These are phyloP conservation scores for Wickerhamiella cacticola DNA, from an alignment of 805 yeast species.

Conservation along the genomic window DNA sequence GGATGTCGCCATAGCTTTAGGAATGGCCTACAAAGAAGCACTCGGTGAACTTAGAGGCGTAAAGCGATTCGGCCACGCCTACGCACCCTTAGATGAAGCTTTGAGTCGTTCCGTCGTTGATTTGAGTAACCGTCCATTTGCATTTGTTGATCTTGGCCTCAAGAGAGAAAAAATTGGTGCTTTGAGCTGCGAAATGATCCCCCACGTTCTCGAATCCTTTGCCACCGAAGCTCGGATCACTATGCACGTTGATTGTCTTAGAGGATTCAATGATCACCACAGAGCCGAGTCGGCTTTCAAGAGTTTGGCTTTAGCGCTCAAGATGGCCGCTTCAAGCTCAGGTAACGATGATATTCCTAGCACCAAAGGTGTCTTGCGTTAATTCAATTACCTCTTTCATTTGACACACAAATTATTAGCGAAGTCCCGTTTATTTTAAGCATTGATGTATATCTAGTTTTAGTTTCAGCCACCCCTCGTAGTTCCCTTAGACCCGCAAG, in stretches of 20 bases:
- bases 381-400: no score
- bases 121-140: constrained; percentile 82
- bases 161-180: constrained; percentile 91
- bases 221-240: constrained; percentile 88
- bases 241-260: constrained; percentile 82
- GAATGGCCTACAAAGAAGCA: constrained; percentile 79
- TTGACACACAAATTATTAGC: no score
- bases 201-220: constrained; percentile 91
- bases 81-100: constrained; percentile 95
- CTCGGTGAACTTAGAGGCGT: constrained; percentile 83
- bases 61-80: constrained; percentile 83
- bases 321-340: constrained; percentile 68
- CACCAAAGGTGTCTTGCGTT: constrained; percentile 77
- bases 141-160: constrained; percentile 79
- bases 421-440: no score
- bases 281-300: constrained; percentile 93
- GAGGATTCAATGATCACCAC: constrained; percentile 95
- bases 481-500: no score
- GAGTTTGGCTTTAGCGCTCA: constrained; percentile 85
- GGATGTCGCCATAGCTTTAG: constrained; percentile 88
- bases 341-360: constrained; percentile 90
- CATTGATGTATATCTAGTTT: no score
- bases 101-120: constrained; percentile 93
- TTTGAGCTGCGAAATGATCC: constrained; percentile 89
- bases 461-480: no score